phyloP scores from a whole-genome alignment of 441 rosid genomes.

The Gossypium lobatum region DNA sequence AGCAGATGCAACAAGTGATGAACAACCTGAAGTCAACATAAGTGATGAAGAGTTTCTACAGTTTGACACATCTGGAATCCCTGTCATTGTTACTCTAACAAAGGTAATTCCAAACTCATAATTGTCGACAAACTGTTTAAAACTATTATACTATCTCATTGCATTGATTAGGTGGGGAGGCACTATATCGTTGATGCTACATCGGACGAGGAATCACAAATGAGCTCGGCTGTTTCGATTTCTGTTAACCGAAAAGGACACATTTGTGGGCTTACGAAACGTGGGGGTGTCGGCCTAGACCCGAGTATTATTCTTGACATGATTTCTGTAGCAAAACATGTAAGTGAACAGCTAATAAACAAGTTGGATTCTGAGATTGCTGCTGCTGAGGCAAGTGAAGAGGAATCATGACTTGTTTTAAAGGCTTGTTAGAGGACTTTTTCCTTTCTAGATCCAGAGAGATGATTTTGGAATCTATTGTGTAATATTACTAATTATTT shows the following conservation, averaged over 20 bases:
- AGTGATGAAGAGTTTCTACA: constrained; percentile 89
- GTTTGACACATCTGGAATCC: constrained; percentile 62
- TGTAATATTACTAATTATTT: background rate
- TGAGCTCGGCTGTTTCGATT: constrained; percentile 80
- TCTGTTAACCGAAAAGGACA: constrained; percentile 64
- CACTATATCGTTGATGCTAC: constrained; percentile 83
- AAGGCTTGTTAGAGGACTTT: background rate
- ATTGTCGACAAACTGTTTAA: background rate
- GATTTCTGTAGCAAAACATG: constrained; percentile 70
- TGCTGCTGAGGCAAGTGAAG: constrained; percentile 65
- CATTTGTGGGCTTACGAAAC: constrained; percentile 63
- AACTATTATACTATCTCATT: background rate
- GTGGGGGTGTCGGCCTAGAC: constrained; percentile 78
- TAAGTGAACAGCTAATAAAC: constrained; percentile 52
- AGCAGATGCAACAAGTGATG: constrained; percentile 47
- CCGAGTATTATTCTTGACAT: constrained; percentile 76
- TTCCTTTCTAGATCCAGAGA: background rate
- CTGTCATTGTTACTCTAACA: constrained; percentile 68
- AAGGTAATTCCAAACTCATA: constrained; percentile 36
- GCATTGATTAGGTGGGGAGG: constrained; percentile 47
- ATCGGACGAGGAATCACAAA: constrained; percentile 83
- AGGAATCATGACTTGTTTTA: constrained; percentile 27
- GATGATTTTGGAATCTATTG: background rate
- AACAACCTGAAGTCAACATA: constrained; percentile 77
- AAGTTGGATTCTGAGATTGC: constrained; percentile 64